Conservation (phyloP, 2,329 filamentous ascomycete genomes). For the Ceratocystis huliohia region DNA sequence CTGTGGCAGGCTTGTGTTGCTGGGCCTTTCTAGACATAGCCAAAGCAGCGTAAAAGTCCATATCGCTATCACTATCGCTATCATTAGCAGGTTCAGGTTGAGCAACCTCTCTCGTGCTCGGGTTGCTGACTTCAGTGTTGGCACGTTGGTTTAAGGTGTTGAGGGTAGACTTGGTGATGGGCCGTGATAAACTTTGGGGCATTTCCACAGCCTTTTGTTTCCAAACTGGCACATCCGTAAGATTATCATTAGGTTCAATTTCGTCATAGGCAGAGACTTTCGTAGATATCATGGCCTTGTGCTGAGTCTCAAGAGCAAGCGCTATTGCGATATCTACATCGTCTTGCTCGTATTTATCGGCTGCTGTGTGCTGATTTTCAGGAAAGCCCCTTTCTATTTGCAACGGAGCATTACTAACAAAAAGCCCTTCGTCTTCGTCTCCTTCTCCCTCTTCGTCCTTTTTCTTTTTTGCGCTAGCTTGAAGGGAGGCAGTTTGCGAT, state of each 20-base stretch:
- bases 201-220: conserved; percentile 40
- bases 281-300: conserved; percentile 27
- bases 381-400: conserved; percentile 27
- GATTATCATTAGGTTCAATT: conserved; percentile 39
- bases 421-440: conserved; percentile 37
- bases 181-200: conserved; percentile 39
- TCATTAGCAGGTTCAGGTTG: conserved; percentile 35
- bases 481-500: conserved; percentile 3
- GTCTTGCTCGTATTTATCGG: conserved; percentile 27
- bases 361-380: conserved; percentile 27
- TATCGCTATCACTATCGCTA: conserved; percentile 51
- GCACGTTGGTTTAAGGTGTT: conserved; percentile 17
- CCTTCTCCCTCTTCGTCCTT: conserved; percentile 16
- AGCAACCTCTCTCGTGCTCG: conserved; percentile 49
- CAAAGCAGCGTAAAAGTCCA: conserved; percentile 66
- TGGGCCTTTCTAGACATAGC: conserved; percentile 34
- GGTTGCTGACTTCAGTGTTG: conserved; percentile 50
- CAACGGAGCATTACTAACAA: conserved; percentile 32
- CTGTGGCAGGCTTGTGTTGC: neutral
- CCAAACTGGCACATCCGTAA: conserved; percentile 38
- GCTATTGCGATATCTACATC: conserved; percentile 73
- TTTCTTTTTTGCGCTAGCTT: conserved; percentile 24
- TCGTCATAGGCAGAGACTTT: conserved; percentile 22
- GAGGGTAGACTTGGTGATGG: conserved; percentile 23
- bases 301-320: conserved; percentile 62